Percentiles rank a stretch among this genome's conserved stretches.
Conservation (phyloP, 768 basidiomycete genomes). For the Crassisporium funariophilum region DNA sequence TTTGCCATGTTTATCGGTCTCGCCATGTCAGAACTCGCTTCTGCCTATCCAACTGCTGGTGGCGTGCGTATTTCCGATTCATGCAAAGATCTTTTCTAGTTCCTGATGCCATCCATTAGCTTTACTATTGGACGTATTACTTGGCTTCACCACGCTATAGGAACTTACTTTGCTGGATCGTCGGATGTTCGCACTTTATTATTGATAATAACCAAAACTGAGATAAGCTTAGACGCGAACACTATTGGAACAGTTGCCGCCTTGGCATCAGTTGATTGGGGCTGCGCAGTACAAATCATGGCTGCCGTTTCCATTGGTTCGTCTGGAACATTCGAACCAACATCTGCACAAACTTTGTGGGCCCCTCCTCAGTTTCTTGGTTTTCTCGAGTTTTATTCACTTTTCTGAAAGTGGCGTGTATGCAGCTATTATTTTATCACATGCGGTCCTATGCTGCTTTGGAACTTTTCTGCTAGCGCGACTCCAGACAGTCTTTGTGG, state of each 20-base stretch:
- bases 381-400: not conserved
- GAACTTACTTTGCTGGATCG: constrained; percentile 54
- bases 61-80: constrained; percentile 26
- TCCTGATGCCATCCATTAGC: constrained; percentile 27
- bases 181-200: constrained; percentile 43
- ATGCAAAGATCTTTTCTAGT: not conserved
- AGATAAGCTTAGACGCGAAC: constrained; percentile 41
- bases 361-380: constrained; percentile 16
- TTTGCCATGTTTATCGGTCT: not conserved
- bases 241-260: constrained; percentile 53
- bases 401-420: constrained; percentile 58
- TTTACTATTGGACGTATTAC: constrained; percentile 57
- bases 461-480: constrained; percentile 68
- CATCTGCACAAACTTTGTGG: constrained; percentile 47
- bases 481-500: constrained; percentile 68
- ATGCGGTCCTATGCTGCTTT: constrained; percentile 67
- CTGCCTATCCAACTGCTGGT: constrained; percentile 32
- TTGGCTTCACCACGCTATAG: constrained; percentile 45
- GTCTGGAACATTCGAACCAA: constrained; percentile 40
- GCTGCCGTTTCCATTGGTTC: constrained; percentile 64
- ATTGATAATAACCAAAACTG: not conserved
- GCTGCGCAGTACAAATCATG: constrained; percentile 62
- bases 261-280: constrained; percentile 67
- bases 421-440: constrained; percentile 57
- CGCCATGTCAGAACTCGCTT: not conserved